These are phyloP conservation scores for Hymenoscyphus fraxineus DNA, from an alignment of 2,329 filamentous ascomycete species.

Conservation along the genomic window DNA sequence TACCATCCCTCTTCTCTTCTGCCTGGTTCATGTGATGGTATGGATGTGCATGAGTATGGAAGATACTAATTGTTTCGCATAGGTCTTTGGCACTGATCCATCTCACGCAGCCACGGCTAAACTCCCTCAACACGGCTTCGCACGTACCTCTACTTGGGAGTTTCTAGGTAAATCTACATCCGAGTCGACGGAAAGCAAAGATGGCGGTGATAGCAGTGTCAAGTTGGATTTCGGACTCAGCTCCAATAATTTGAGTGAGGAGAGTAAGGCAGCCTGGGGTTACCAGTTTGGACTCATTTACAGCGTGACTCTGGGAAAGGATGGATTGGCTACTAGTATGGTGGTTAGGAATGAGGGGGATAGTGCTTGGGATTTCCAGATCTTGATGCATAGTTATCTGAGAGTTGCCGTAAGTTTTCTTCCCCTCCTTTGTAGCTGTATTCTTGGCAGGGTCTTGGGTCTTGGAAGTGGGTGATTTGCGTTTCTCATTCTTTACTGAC, in stretches of 20 bases:
- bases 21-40: neutral
- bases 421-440: neutral
- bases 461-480: neutral
- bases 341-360: conserved; percentile 84
- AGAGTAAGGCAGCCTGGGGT: conserved; percentile 72
- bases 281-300: conserved; percentile 88
- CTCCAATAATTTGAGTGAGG: conserved; percentile 63
- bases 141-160: conserved; percentile 86
- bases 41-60: neutral
- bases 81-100: conserved; percentile 84
- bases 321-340: conserved; percentile 73
- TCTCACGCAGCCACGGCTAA: conserved; percentile 71
- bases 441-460: neutral
- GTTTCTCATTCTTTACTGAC: conserved; percentile 1
- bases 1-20: too few relatives aligned
- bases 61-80: neutral
- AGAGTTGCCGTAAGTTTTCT: conserved; percentile 62
- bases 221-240: conserved; percentile 96
- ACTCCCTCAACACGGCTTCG: conserved; percentile 93
- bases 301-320: conserved; percentile 77
- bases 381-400: conserved; percentile 88
- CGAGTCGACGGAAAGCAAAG: conserved; percentile 47
- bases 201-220: conserved; percentile 60
- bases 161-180: conserved; percentile 84
- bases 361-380: conserved; percentile 83